Evolutionary conservation across 108 stramenopile species (phyloP).

Genomic region (Skeletonema tropicum): DNA sequence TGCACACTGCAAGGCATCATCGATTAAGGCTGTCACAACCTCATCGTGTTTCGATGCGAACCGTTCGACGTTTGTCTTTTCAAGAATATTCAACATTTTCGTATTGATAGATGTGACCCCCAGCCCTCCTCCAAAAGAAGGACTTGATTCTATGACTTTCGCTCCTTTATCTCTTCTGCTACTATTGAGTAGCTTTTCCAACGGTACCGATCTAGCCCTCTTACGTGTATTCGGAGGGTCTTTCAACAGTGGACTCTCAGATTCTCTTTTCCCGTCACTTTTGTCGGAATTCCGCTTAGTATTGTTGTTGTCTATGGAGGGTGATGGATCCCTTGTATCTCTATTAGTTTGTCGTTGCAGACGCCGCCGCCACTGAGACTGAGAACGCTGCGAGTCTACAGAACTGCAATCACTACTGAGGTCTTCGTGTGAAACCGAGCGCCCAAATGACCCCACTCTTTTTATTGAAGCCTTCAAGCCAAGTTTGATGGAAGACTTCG

Average conservation of each 20-base stretch:
- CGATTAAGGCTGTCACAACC: slow-evolving; percentile 43
- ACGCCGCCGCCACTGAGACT: background rate
- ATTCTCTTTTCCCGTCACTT: background rate
- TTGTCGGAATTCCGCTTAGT: background rate
- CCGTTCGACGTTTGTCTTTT: background rate
- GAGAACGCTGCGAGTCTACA: background rate
- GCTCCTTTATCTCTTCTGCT: background rate
- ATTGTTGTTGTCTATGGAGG: background rate
- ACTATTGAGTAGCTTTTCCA: slow-evolving; percentile 15
- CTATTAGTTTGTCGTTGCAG: background rate
- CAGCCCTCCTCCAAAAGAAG: background rate
- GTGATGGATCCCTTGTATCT: background rate
- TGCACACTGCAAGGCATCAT: slow-evolving; percentile 22
- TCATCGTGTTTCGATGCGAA: slow-evolving; percentile 41
- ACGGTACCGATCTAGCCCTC: slow-evolving; percentile 8
- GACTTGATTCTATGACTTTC: background rate
- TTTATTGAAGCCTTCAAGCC: slow-evolving; percentile 2
- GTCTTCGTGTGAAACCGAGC: background rate
- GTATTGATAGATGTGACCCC: background rate
- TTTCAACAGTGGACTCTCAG: background rate
- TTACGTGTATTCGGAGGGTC: background rate
- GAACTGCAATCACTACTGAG: background rate
- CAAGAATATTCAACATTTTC: background rate
- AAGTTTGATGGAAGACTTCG: background rate
- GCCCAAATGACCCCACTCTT: background rate